These are phyloP conservation scores for Hyaloperonospora arabidopsidis DNA, from an alignment of 352 stramenopile genomes.

Conservation along the genomic window DNA sequence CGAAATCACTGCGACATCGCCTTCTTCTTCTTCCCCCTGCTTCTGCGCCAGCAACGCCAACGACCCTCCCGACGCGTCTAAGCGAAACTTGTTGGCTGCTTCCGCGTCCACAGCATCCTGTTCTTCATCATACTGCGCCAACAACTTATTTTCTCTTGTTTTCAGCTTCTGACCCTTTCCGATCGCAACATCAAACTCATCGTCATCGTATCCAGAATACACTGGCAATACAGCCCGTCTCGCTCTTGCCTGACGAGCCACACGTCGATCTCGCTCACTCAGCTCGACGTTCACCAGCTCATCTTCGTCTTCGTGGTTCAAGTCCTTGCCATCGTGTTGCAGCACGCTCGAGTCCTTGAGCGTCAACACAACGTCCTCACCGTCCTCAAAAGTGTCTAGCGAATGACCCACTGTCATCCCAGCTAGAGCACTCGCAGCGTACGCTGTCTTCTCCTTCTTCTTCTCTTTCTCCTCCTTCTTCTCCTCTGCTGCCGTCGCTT, in stretches of 20 bases:
- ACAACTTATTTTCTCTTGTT: constrained; percentile 36
- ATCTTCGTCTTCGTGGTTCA: constrained; percentile 64
- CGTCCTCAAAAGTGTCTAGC: constrained; percentile 80
- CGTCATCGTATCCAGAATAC: constrained; percentile 94
- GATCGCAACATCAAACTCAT: constrained; percentile 92
- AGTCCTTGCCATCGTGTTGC: constrained; percentile 62
- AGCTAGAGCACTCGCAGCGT: constrained; percentile 68
- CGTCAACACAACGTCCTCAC: constrained; percentile 90
- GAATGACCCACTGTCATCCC: constrained; percentile 89
- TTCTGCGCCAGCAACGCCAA: constrained; percentile 4
- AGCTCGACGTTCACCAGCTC: constrained; percentile 84
- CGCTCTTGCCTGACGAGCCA: constrained; percentile 34
- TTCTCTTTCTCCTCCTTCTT: constrained; percentile 9
- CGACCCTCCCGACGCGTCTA: constrained; percentile 38
- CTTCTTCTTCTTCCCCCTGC: constrained; percentile 18
- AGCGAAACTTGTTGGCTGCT: constrained; percentile 43
- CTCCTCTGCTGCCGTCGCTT: constrained; percentile 5
- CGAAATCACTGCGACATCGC: constrained; percentile 46
- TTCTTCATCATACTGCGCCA: constrained; percentile 88
- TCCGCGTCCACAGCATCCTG: constrained; percentile 38
- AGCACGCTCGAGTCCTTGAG: constrained; percentile 89
- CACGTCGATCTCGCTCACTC: constrained; percentile 54
- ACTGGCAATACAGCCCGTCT: constrained; percentile 56
- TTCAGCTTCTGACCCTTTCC: constrained; percentile 32
- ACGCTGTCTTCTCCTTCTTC: constrained; percentile 25